A percentile compares a stretch with the other conserved stretches of the same genome.
These are phyloP conservation scores for Hansenula sp. DNA, from an alignment of 1,139 yeast genomes.

Conservation along the genomic window DNA sequence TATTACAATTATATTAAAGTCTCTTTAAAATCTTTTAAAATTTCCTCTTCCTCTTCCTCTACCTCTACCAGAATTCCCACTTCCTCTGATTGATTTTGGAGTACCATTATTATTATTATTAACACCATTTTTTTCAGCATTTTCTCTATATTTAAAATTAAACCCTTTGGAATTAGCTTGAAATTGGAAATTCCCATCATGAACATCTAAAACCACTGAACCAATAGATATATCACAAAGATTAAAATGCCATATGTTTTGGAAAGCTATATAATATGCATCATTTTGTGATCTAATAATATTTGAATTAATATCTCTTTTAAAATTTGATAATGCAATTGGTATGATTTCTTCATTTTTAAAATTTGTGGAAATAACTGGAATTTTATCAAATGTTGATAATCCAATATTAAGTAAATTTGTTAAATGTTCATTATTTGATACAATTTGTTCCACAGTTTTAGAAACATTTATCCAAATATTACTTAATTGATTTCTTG, in stretches of 20 bases:
- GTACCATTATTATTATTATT: not conserved
- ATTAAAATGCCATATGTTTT: constrained; percentile 76
- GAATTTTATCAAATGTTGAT: constrained; percentile 61
- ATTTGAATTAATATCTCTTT: constrained; percentile 25
- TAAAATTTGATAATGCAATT: constrained; percentile 29
- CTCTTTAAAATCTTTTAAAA: constrained; percentile 11
- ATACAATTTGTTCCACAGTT: constrained; percentile 39
- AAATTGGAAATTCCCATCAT: constrained; percentile 38
- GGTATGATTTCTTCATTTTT: constrained; percentile 38
- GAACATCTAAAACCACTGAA: constrained; percentile 32
- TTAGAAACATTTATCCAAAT: constrained; percentile 60
- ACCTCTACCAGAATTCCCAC: constrained; percentile 4
- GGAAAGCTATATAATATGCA: constrained; percentile 56
- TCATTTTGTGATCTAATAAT: constrained; percentile 38
- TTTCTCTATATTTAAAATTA: constrained; percentile 40
- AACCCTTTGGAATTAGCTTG: constrained; percentile 44
- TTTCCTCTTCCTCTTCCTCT: constrained; percentile 8
- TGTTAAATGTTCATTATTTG: constrained; percentile 28
- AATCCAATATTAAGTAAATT: constrained; percentile 48
- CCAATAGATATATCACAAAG: constrained; percentile 58
- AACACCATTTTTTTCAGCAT: not conserved
- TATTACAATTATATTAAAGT: not conserved
- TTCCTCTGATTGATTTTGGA: not conserved
- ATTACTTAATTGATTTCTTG: constrained; percentile 58
- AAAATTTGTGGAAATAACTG: constrained; percentile 38